Percentiles rank a stretch among this genome's conserved stretches.
phyloP scores from a whole-genome alignment of 139 green algal genomes.

The Coelastrella sp. region DNA sequence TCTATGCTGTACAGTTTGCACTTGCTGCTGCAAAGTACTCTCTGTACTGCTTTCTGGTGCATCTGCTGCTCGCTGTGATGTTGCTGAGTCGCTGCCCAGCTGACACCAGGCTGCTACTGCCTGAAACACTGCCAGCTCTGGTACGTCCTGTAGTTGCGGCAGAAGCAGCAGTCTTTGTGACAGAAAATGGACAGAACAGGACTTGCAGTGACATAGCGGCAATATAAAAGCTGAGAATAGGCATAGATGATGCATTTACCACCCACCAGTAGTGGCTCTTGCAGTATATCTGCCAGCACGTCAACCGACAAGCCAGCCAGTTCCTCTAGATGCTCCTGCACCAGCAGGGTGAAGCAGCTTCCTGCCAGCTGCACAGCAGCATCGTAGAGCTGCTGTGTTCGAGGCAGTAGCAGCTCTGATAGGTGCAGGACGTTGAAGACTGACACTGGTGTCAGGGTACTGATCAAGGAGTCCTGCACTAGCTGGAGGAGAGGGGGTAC shows the following conservation, averaged over 20 bases:
- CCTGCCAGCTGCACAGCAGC: conserved; percentile 32
- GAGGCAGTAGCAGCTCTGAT: conserved; percentile 66
- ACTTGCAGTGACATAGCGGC: too few relatives aligned
- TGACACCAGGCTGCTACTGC: conserved; percentile 42
- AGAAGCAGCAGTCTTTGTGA: not conserved
- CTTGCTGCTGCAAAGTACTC: not conserved
- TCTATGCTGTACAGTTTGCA: too few relatives aligned
- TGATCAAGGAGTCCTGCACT: not conserved
- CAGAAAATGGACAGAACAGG: too few relatives aligned
- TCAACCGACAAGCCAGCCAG: conserved; percentile 29
- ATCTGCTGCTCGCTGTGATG: not conserved
- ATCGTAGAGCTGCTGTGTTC: conserved; percentile 54
- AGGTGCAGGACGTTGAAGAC: conserved; percentile 48
- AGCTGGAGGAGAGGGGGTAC: conserved; percentile 29
- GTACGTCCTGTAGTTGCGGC: conserved; percentile 16
- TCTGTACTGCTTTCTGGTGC: conserved; percentile 6
- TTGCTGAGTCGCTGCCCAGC: not conserved
- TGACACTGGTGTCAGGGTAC: not conserved
- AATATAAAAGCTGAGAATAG: too few relatives aligned
- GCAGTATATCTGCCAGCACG: conserved; percentile 44
- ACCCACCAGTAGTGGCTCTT: conserved; percentile 46
- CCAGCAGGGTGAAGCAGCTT: conserved; percentile 21
- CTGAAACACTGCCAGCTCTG: conserved; percentile 38
- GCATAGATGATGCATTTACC: too few relatives aligned
- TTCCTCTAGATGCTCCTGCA: not conserved